These are phyloP conservation scores for Hibiscus syriacus DNA, from an alignment of 345 rosid genomes.

Conservation along the genomic window DNA sequence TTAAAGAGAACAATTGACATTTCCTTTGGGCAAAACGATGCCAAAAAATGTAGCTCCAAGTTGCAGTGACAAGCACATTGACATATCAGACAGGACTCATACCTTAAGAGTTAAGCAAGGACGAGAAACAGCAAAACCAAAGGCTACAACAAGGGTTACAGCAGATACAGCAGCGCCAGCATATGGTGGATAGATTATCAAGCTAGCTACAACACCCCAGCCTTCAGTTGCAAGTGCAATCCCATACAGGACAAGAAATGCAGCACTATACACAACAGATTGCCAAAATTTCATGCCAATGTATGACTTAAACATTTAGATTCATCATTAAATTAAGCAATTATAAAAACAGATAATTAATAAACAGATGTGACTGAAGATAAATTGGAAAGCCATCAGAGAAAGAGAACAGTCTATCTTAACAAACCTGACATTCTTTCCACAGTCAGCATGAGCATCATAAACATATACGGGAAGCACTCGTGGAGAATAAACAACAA, in stretches of 20 bases:
- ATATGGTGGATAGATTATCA: conserved; percentile 93
- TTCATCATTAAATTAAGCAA: conserved; percentile 1
- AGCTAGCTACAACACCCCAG: conserved; percentile 99
- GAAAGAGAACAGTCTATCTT: conserved; percentile 8
- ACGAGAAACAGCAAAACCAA: conserved; percentile 99
- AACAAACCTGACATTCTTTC: conserved; percentile 93
- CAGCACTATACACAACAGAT: conserved; percentile 49
- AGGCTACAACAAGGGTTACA: conserved; percentile 90
- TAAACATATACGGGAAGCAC: conserved; percentile 96
- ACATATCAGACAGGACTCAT: conserved; percentile 14
- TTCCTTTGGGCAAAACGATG: not conserved
- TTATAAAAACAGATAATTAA: conserved; percentile 10
- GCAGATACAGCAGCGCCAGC: conserved; percentile 99
- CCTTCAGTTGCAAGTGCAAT: conserved; percentile 98
- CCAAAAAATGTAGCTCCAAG: not conserved
- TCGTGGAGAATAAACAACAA: conserved; percentile 97
- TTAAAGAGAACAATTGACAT: not conserved
- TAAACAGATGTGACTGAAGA: conserved; percentile 3
- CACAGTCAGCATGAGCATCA: conserved; percentile 98
- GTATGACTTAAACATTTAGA: not conserved
- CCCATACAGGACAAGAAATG: conserved; percentile 95
- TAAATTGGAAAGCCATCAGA: conserved; percentile 1
- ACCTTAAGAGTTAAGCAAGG: conserved; percentile 98
- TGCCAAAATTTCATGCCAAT: conserved; percentile 11
- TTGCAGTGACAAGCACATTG: not conserved